These are phyloP conservation scores for Lentithecium fluviatile DNA, from an alignment of 495 filamentous ascomycete species.

Conservation along the genomic window DNA sequence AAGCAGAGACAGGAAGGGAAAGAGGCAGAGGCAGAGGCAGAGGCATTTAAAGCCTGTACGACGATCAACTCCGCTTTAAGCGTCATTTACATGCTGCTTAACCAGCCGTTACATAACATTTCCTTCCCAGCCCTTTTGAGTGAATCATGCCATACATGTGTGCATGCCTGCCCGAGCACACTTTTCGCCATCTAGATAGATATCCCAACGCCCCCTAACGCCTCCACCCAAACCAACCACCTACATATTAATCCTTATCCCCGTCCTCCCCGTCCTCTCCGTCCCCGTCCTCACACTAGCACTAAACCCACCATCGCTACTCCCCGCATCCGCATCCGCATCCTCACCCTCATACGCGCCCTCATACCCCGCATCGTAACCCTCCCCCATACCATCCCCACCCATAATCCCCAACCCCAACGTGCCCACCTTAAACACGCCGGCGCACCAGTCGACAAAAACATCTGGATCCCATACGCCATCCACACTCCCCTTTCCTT, in stretches of 20 bases:
- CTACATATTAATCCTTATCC: constrained; percentile 32
- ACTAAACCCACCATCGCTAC: constrained; percentile 2
- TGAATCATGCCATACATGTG: no score
- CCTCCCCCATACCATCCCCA: constrained; percentile 8
- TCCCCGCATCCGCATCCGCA: constrained; percentile 18
- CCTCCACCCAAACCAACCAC: background rate
- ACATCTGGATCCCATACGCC: constrained; percentile 44
- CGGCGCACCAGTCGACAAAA: constrained; percentile 39
- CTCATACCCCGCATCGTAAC: constrained; percentile 7
- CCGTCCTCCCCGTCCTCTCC: constrained; percentile 21
- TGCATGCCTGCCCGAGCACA: background rate
- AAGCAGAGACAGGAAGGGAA: no score
- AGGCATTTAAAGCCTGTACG: background rate
- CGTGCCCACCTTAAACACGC: constrained; percentile 37
- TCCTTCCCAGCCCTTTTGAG: no score
- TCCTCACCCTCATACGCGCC: constrained; percentile 7
- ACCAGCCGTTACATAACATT: constrained; percentile 10
- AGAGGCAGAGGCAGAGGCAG: no score
- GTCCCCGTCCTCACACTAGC: constrained; percentile 16
- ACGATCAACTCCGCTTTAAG: background rate
- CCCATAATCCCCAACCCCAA: constrained; percentile 31
- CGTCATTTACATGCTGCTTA: constrained; percentile 19
- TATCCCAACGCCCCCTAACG: background rate
- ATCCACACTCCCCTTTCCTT: constrained; percentile 63
- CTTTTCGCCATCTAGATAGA: background rate